These are phyloP conservation scores for Ailanthus altissimus DNA, from an alignment of 345 rosid genomes.

Conservation along the genomic window DNA sequence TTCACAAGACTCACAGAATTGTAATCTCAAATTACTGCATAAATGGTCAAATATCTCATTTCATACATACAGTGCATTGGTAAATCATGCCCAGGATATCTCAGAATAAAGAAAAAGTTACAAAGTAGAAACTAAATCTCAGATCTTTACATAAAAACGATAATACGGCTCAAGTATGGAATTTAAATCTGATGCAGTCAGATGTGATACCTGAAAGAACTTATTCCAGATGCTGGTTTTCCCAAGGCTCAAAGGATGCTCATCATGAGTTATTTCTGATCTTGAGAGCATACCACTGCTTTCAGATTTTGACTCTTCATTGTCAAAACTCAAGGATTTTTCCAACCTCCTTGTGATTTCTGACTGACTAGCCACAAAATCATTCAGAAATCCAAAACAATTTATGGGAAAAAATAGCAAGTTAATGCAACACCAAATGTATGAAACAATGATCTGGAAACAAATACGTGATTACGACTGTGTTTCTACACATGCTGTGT, in stretches of 20 bases:
- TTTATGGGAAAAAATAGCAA: constrained; percentile 16
- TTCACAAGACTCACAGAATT: background rate
- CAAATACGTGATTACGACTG: background rate
- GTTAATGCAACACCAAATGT: constrained; percentile 4
- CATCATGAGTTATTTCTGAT: constrained; percentile 76
- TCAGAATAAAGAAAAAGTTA: background rate
- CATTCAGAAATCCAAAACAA: constrained; percentile 44
- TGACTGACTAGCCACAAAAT: constrained; percentile 91
- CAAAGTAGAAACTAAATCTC: background rate
- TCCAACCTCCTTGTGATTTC: constrained; percentile 88
- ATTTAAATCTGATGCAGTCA: background rate
- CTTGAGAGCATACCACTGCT: constrained; percentile 66
- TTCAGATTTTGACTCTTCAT: constrained; percentile 51
- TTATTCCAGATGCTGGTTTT: constrained; percentile 90
- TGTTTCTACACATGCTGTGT: background rate
- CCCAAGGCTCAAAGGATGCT: constrained; percentile 97
- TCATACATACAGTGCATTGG: background rate
- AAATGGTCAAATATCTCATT: background rate
- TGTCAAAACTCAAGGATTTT: constrained; percentile 41
- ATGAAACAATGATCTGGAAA: background rate
- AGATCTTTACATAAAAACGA: background rate
- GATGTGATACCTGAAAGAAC: constrained; percentile 77
- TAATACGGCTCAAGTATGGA: background rate
- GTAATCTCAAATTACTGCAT: background rate
- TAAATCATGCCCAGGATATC: background rate